These are phyloP conservation scores for Candida cerambycidarum DNA, from an alignment of 805 yeast genomes.

Conservation along the genomic window DNA sequence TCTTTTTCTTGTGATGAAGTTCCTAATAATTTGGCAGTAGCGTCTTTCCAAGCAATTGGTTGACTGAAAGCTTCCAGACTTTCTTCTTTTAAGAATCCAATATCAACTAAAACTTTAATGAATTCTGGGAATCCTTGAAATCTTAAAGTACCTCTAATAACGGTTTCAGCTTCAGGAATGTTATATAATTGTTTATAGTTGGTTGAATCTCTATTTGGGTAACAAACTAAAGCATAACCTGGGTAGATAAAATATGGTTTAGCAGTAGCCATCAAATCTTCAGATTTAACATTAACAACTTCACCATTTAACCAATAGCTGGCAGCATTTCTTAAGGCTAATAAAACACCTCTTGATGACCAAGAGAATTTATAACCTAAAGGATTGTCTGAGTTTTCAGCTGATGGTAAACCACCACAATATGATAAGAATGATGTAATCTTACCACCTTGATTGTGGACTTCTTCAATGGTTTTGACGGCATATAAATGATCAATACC, in stretches of 20 bases:
- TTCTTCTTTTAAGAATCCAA: conserved; percentile 86
- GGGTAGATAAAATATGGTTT: conserved; percentile 95
- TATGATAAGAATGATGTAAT: conserved; percentile 90
- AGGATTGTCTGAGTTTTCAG: conserved; percentile 96
- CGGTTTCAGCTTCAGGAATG: conserved; percentile 97
- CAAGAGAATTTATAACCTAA: conserved; percentile 98
- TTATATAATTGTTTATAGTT: conserved; percentile 86
- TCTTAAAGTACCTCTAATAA: conserved; percentile 95
- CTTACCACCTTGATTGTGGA: conserved; percentile 87
- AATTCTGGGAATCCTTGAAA: conserved; percentile 99
- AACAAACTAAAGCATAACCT: conserved; percentile 90
- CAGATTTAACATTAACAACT: conserved; percentile 75
- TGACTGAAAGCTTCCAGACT: conserved; percentile 57
- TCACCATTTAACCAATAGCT: conserved; percentile 85
- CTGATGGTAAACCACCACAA: conserved; percentile 99
- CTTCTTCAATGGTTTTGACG: conserved; percentile 96
- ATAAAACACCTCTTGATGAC: conserved; percentile 97
- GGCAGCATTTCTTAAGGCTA: conserved; percentile 94
- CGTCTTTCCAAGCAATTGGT: conserved; percentile 82
- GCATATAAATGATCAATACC: conserved; percentile 99
- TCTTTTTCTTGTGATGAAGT: conserved; percentile 73
- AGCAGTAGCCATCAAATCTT: conserved; percentile 93
- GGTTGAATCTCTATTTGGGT: conserved; percentile 98
- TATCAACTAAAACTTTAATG: conserved; percentile 89
- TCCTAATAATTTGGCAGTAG: conserved; percentile 71